Evolutionary conservation across 192 early-diverging fungal species (phyloP), one percentile per base, ranked within the genome.

Genomic region (Chytriomyces sp.): DNA sequence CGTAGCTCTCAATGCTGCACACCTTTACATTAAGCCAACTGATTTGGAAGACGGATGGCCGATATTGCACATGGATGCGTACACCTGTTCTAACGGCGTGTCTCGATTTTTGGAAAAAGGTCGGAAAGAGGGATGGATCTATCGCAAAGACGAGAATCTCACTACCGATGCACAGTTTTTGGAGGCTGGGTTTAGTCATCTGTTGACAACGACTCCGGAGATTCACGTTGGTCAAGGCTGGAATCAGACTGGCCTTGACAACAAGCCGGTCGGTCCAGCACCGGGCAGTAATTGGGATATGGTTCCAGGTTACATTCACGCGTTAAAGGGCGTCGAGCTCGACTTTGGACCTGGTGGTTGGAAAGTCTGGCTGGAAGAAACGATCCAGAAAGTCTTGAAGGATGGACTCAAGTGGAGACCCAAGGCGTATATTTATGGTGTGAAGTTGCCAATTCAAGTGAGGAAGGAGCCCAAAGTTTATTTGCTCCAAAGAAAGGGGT

Each of bases 1-100:
- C 2, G 66, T 85, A 7, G 94, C 94, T 1, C 73, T 98, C 37
- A 69, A 77, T 22, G 69, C 64, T 39, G 74, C 96, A 25, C 90
- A 94, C 74, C 39, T 44, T 19, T 57, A 31, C 33, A n/a, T 70
- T 17, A 30, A 33, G 22, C 8, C 26, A 12, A 2, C 2, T 30
- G 60, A 62, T 37, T 12, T 33, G 26, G 65, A 54, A n/a, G 49
- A 39, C 5, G 17, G 10, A 5, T 38, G 30, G 61, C 60, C 61
- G 26, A 39, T n/a, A 10, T 37, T 74, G 22, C 73, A 74, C 40
- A 55, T 74, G 60, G 73, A 74, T 55, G 52, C 39, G 38, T 64
- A 65, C 37, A 56, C 64, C 10, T 62, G 60, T 32, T 55, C 53
- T 22, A 74, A 32, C 17, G 73, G 73, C 4, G 62, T 54, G 36